These are phyloP conservation scores for Lithospermum erythrorhizon DNA, from an alignment of 257 asterid genomes.

Conservation along the genomic window DNA sequence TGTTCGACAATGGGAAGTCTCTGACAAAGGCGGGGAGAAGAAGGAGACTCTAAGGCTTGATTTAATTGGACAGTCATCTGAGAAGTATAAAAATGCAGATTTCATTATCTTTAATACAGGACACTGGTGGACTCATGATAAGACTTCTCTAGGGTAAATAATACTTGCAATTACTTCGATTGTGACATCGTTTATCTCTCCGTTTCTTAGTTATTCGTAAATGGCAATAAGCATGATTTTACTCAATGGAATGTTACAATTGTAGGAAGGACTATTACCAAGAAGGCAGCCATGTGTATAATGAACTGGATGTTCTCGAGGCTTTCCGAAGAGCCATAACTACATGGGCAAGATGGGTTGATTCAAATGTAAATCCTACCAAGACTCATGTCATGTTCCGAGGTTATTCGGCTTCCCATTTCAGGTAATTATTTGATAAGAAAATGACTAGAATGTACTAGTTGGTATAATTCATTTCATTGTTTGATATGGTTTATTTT, in stretches of 20 bases:
- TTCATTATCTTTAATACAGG: constrained; percentile 63
- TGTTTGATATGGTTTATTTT: too few species aligned
- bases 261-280: constrained; percentile 69
- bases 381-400: constrained; percentile 54
- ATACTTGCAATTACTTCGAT: neutral
- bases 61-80: constrained; percentile 32
- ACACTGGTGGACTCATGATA: constrained; percentile 85
- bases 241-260: neutral
- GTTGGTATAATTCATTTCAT: too few species aligned
- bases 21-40: constrained; percentile 26
- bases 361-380: constrained; percentile 34
- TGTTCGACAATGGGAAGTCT: constrained; percentile 57
- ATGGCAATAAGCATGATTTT: neutral
- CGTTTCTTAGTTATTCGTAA: neutral
- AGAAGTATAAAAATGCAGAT: constrained; percentile 42
- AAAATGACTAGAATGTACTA: too few species aligned
- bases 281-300: constrained; percentile 55
- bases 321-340: constrained; percentile 55
- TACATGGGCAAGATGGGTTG: constrained; percentile 66
- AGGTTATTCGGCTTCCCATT: constrained; percentile 62
- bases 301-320: constrained; percentile 40
- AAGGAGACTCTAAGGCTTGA: constrained; percentile 69
- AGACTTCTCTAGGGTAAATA: constrained; percentile 51
- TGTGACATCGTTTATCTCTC: neutral
- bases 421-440: constrained; percentile 34